Base-by-base conservation (phyloP, 1,284 basidiomycete genomes). In the Phaffia rhodozyma region DNA sequence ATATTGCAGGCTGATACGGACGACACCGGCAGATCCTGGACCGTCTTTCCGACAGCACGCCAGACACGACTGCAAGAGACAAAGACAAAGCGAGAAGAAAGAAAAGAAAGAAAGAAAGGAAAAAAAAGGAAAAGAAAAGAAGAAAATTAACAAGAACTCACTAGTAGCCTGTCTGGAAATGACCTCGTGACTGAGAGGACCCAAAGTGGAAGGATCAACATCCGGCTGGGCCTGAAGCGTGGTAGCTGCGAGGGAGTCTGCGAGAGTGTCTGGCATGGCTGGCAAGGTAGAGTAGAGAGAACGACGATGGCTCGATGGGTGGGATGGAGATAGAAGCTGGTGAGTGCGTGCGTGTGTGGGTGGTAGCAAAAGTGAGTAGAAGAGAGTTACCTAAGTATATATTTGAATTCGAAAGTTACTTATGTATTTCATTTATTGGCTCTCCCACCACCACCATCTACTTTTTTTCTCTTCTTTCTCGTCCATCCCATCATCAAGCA, bases 101-200 rank as follows among this genome's bases (percentile, higher is more conserved):
- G n/a, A n/a, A n/a, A n/a, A n/a, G n/a, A n/a, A n/a, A n/a, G n/a
- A n/a, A n/a, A n/a, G 25, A 51, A 7, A 29, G 55, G 38, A 67
- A 49, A 55, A 13, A 11, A 51, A 25, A 32, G 54, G 51, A 49
- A 16, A 16, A 49, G 53, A 48, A 32, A 43, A 27, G 25, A 47
- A 60, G 52, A n/a, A 67, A 25, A 47, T 34, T 21, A 25, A 53
- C 5, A 32, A 55, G 54, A 18, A 25, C 38, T 66, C 9, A 72
- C 72, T 68, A 68, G 86, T 76, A 66, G 93, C 94, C 81, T 98
- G 94, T 81, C 94, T 96, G 70, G 87, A 87, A 75, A 98, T 97
- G 71, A 98, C 94, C 76, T 97, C 90, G 25, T 91, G 94, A 56
- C 87, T 90, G 63, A 97, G 81, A 58, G 94, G 90, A 58, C 89